Conservation (phyloP, 352 stramenopile genomes). For the Globisporangium sylvaticum region DNA sequence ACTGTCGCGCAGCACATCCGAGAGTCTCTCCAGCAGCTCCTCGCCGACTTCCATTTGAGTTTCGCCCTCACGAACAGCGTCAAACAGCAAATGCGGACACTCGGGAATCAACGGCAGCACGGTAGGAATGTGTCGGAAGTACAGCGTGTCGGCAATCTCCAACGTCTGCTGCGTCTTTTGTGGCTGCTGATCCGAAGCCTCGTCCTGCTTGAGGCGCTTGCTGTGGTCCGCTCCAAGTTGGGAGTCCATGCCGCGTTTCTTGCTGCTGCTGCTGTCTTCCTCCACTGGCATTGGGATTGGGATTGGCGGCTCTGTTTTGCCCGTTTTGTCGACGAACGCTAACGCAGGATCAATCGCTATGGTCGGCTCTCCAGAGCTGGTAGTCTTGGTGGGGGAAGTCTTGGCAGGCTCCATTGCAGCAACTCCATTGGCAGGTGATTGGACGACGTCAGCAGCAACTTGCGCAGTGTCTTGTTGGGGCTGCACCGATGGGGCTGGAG, state of each 20-base stretch:
- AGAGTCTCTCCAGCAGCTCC: constrained; percentile 56
- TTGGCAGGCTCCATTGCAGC: constrained; percentile 7
- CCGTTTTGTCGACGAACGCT: constrained; percentile 68
- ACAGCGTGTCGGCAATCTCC: constrained; percentile 19
- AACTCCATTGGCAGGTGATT: background rate
- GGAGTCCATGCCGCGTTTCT: constrained; percentile 4
- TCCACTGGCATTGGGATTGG: background rate
- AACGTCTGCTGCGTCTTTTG: background rate
- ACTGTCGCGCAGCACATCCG: constrained; percentile 53
- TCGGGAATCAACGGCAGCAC: constrained; percentile 49
- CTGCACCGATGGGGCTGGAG: background rate
- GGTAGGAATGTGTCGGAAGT: constrained; percentile 50
- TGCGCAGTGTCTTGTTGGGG: background rate
- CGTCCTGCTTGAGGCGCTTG: constrained; percentile 11
- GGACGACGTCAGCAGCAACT: background rate
- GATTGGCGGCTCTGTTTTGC: constrained; percentile 13
- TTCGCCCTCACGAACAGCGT: constrained; percentile 31
- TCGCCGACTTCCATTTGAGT: constrained; percentile 26
- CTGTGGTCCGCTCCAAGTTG: background rate
- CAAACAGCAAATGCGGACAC: constrained; percentile 69
- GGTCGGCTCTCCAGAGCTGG: background rate
- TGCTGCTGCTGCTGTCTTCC: background rate
- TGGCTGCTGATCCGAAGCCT: background rate
- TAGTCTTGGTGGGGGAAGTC: background rate
- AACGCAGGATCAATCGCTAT: constrained; percentile 36